Evolutionary conservation across 2,329 filamentous ascomycete species (phyloP), one percentile per base, ranked within the genome.

Genomic region (Ceratocystis cacaofunesta): DNA sequence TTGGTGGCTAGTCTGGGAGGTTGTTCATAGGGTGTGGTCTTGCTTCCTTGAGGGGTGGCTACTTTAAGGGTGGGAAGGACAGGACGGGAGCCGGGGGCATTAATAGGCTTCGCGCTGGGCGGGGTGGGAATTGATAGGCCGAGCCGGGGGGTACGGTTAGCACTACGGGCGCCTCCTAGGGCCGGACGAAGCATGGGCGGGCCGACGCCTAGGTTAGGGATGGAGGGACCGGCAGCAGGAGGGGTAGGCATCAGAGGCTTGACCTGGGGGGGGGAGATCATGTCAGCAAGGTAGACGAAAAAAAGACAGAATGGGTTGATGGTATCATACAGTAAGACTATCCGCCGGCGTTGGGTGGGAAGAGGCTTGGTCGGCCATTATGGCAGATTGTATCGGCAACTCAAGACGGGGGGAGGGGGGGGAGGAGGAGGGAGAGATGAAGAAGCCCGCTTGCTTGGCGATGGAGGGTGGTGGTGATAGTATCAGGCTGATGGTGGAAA

Each of bases 41-140:
- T 85, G 73, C 85, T 90, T 67, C 90, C 90, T 86, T 90, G 91
- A 2, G 92, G 92, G 1, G 92, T 96, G 17, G 89, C 89, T 22
- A 96, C 81, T 71, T 90, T 88, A 58, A 96, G 80, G 67, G 87
- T 86, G n/a, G 91, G 91, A 32, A 89, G 84, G 28, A 85, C 78
- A 28, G 89, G 75, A 65, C 75, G 73, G 30, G 74, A 71, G 3
- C 68, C 64, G 12, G 70, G 75, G 76, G 71, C 80, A 70, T 79
- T 80, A 63, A 94, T 84, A 1, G 92, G 85, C 74, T 92, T 90
- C 68, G 81, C 87, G 76, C 85, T 92, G 61, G 90, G 89, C 44
- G 90, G 95, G 0, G 89, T 86, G 46, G 92, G 92, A 67, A 97
- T 97, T 58, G 92, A 89, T 66, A 97, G 83, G 57, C 91, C 92